These are phyloP conservation scores for Fusarium lateritium DNA, from an alignment of 2,329 filamentous ascomycete species.

Conservation along the genomic window DNA sequence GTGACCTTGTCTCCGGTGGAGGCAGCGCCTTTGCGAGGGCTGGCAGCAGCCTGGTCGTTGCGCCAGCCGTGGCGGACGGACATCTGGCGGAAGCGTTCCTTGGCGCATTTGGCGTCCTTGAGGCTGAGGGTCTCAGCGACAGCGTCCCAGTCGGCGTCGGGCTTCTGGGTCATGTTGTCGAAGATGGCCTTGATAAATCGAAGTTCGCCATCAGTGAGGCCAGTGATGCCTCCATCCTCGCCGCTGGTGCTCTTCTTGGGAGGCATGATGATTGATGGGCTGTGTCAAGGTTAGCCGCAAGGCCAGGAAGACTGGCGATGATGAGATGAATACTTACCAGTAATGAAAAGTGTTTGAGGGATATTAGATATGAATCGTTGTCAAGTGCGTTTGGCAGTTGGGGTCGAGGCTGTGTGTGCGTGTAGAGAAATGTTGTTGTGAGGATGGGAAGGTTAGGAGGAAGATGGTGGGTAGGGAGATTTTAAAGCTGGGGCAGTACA, in stretches of 20 bases:
- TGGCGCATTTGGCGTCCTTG: slow-evolving; percentile 60
- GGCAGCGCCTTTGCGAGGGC: slow-evolving; percentile 51
- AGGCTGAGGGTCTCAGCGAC: slow-evolving; percentile 56
- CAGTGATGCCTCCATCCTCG: slow-evolving; percentile 40
- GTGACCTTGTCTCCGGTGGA: slow-evolving; percentile 48
- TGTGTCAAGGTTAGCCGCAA: slow-evolving; percentile 17
- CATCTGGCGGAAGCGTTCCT: slow-evolving; percentile 60
- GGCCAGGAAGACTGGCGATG: neutral
- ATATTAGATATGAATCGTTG: neutral
- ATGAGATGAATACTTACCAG: slow-evolving; percentile 12
- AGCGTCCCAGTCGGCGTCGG: slow-evolving; percentile 58
- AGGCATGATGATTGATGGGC: slow-evolving; percentile 48
- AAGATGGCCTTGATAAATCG: slow-evolving; percentile 60
- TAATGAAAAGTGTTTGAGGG: neutral
- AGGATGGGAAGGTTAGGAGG: slow-evolving; percentile 23
- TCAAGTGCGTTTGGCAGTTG: neutral
- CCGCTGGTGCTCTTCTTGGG: slow-evolving; percentile 50
- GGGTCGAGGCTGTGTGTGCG: neutral
- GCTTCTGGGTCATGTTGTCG: slow-evolving; percentile 59
- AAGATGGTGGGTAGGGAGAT: neutral
- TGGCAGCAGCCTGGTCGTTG: slow-evolving; percentile 35
- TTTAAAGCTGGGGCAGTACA: slow-evolving; percentile 6
- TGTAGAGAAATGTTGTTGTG: slow-evolving; percentile 8
- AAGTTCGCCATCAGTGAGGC: slow-evolving; percentile 55
- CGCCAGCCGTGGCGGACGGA: slow-evolving; percentile 59